These are phyloP conservation scores for Tuber calosporum DNA, from an alignment of 495 filamentous ascomycete genomes.

Conservation along the genomic window DNA sequence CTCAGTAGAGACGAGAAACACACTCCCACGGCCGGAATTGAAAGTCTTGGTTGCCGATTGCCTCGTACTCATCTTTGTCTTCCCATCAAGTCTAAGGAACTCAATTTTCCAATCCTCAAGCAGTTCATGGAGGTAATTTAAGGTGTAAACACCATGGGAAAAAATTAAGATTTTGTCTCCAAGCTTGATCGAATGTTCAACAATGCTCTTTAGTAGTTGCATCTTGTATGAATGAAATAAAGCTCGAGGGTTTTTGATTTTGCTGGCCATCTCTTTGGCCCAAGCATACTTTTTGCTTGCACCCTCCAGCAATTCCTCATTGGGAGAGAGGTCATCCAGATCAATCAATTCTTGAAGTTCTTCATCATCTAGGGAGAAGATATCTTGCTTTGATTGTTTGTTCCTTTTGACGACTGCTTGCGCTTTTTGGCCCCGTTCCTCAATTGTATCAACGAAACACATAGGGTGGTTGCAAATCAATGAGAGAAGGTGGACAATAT, in stretches of 20 bases:
- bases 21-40: constrained; percentile 48
- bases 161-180: constrained; percentile 76
- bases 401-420: constrained; percentile 24
- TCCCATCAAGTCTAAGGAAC: constrained; percentile 61
- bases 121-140: constrained; percentile 59
- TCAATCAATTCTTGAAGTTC: constrained; percentile 34
- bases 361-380: constrained; percentile 28
- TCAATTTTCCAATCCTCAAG: constrained; percentile 46
- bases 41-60: constrained; percentile 60
- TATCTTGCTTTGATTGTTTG: constrained; percentile 16
- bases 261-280: constrained; percentile 42
- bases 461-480: constrained; percentile 71
- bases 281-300: constrained; percentile 34
- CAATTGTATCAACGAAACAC: constrained; percentile 54
- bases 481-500: constrained; percentile 46
- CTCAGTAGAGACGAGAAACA: constrained; percentile 75
- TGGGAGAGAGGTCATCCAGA: constrained; percentile 16
- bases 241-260: constrained; percentile 34
- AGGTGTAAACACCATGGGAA: constrained; percentile 60
- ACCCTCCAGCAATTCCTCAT: constrained; percentile 32
- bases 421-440: constrained; percentile 14
- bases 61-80: constrained; percentile 49
- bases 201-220: constrained; percentile 56
- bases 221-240: constrained; percentile 58
- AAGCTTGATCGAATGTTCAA: constrained; percentile 53